Evolutionary conservation across 2,329 filamentous ascomycete genomes (phyloP), one percentile per base, ranked within the genome.

Genomic region (Colletotrichum coccodes): DNA sequence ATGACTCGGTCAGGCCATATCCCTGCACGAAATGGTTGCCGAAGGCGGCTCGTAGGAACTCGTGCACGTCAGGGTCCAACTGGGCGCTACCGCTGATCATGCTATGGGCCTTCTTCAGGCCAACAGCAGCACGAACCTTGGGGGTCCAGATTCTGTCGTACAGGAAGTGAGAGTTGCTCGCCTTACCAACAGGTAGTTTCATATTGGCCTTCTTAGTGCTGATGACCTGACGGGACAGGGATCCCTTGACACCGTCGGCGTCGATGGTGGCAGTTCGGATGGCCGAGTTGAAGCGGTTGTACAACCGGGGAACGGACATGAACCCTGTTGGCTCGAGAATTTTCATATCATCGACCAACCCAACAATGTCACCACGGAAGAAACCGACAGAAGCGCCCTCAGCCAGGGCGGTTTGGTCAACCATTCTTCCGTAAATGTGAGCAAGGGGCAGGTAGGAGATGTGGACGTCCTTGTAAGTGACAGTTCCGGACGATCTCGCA

Each of bases 1-100:
- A 98, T 1, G 94, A 93, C 82, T 99, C 96, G 1, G 96, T 99
- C 79, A 99, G 85, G 56, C 96, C 96, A 79, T 95, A 99, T 34
- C 95, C 96, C 81, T 98, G 95, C 36, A 89, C 80, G 76, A 98
- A 92, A 76, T 90, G 86, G 80, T 91, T 93, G 68, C 88, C 92
- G 71, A 97, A 93, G 34, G 93, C 92, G 44, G 95, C 90, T 50
- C 94, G 92, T 56, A 98, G 88, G 83, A 98, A 98, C 75, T 93
- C 88, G 72, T 98, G 95, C 38, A 98, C 89, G 30, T 90, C 89
- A 0, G 94, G 94, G 74, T 98, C 95, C 47, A 99, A 88, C 69
- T 95, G 95, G 14, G 96, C 95, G 66, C 94, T 96, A 56, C 96
- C 96, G 66, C 92, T 95, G 63, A 97, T 87, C 90, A 98, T 93